Evolutionary conservation across 805 yeast genomes (phyloP), one percentile per base, ranked within the genome.

Genomic region (Candida nemodendra): DNA sequence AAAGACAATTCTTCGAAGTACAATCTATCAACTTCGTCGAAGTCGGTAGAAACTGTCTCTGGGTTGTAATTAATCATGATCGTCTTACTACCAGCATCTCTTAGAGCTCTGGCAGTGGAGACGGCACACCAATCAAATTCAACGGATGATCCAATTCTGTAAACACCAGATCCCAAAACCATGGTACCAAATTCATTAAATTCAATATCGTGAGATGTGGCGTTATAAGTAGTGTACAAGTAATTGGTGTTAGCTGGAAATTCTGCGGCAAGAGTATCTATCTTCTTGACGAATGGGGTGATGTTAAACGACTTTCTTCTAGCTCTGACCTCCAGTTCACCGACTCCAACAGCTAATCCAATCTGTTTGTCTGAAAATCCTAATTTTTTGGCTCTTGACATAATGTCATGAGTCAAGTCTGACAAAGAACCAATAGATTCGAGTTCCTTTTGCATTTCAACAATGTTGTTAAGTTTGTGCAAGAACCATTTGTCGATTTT

Each of bases 91-190:
- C 95, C 95, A 39, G 79, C 72, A 37, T 79, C 84, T 65, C 99
- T 81, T 55, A 91, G 79, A 30, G 97, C 89, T 62, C 97, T 81
- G 39, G 95, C 96, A 41, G 99, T 85, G 48, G 93, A 79, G 47
- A 91, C 99, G 39, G 98, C 99, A 75, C 99, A 91, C 99, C 99
- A 91, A 66, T 91, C 99, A 57, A 91, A 91, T 70, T 93, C 99
- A 38, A 91, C 99, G 22, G 97, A 89, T 2, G 97, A 90, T 42
- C 99, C 99, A 64, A 91, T 91, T 67, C 99, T 80, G 78, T 91
- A 91, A 35, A 93, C 99, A 72, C 99, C 98, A n/a, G 97, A 89
- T 38, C 98, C 99, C 54, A 91, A 74, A 27, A 91, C 98, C 79
- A 93, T 71, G 44, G 93, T 84, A 59, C 98, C 98, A 50, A 85